Conservation (phyloP, 2,329 filamentous ascomycete species). For the Helotiales sp. region DNA sequence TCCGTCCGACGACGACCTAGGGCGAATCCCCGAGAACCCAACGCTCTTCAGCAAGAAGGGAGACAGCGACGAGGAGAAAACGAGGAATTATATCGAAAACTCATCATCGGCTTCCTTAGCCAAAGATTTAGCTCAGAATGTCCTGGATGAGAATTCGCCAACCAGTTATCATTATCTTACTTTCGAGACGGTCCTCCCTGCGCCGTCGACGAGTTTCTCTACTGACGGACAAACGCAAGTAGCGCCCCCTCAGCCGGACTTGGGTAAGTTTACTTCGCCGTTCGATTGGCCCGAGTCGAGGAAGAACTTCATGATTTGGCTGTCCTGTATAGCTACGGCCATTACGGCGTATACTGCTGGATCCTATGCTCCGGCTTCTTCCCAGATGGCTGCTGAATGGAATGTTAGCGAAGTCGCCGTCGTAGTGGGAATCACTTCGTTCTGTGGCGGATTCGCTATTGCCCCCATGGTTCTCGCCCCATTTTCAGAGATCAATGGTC, state of each 20-base stretch:
- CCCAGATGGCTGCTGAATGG: slow-evolving; percentile 70
- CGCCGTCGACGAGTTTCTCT: slow-evolving; percentile 30
- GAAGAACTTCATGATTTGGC: slow-evolving; percentile 72
- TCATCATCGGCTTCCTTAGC: slow-evolving; percentile 15
- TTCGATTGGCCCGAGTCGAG: slow-evolving; percentile 72
- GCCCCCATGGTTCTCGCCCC: slow-evolving; percentile 90
- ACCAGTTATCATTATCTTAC: slow-evolving; percentile 43
- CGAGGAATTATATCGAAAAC: slow-evolving; percentile 6
- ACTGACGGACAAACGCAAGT: slow-evolving; percentile 12
- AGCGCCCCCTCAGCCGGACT: slow-evolving; percentile 64
- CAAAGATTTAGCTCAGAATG: slow-evolving; percentile 9
- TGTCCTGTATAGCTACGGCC: slow-evolving; percentile 78
- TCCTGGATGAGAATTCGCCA: slow-evolving; percentile 27
- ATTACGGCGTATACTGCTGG: slow-evolving; percentile 83
- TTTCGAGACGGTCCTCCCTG: slow-evolving; percentile 40
- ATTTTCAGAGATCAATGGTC: slow-evolving; percentile 85
- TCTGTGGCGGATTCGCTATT: slow-evolving; percentile 79
- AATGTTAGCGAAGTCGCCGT: slow-evolving; percentile 67
- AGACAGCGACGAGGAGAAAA: slow-evolving; percentile 15
- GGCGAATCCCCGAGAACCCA: slow-evolving; percentile 21
- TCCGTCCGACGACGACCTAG: slow-evolving; percentile 25
- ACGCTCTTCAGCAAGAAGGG: slow-evolving; percentile 16
- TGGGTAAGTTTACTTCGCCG: slow-evolving; percentile 71
- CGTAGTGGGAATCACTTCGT: slow-evolving; percentile 79
- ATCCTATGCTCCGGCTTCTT: slow-evolving; percentile 73